Percentiles rank a stretch among this genome's conserved stretches.
Evolutionary conservation across 164 flowering plant species (phyloP).

Genomic region (Magnolia changhungtana): DNA sequence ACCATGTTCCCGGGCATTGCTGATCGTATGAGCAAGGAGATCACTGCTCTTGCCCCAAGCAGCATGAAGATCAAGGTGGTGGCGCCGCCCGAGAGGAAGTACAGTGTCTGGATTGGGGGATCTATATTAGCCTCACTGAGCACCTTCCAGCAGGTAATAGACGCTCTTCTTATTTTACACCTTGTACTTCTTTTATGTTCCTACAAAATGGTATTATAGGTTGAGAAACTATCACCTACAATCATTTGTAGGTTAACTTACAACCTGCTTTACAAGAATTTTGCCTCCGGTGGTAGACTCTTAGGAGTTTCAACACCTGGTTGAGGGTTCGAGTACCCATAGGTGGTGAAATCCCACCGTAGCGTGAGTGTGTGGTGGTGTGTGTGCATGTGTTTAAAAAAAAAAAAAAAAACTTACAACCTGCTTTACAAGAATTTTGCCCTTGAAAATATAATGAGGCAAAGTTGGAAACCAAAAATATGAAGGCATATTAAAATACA

Average conservation of each 20-base stretch:
- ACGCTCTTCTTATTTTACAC: not conserved
- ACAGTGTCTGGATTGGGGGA: conserved; percentile 30
- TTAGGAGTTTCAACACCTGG: too few species aligned
- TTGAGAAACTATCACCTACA: not conserved
- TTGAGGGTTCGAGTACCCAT: too few species aligned
- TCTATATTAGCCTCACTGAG: conserved; percentile 26
- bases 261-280: too few species aligned
- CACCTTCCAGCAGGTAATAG: conserved; percentile 27
- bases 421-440: too few species aligned
- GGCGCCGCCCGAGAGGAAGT: conserved; percentile 29
- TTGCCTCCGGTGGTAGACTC: too few species aligned
- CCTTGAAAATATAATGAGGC: too few species aligned
- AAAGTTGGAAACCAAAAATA: too few species aligned
- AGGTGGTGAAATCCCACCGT: too few species aligned
- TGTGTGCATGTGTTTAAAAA: too few species aligned
- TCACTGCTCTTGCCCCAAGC: conserved; percentile 26
- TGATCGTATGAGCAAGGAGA: conserved; percentile 28
- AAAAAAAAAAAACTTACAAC: not conserved
- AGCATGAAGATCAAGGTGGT: conserved; percentile 27
- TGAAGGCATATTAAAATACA: too few species aligned
- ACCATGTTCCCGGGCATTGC: conserved; percentile 29
- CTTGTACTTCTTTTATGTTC: not conserved
- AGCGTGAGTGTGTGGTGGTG: too few species aligned
- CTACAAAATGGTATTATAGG: not conserved
- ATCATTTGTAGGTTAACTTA: not conserved